These are phyloP conservation scores for Hypocreales sp. DNA, from an alignment of 2,329 filamentous ascomycete genomes.

Conservation along the genomic window DNA sequence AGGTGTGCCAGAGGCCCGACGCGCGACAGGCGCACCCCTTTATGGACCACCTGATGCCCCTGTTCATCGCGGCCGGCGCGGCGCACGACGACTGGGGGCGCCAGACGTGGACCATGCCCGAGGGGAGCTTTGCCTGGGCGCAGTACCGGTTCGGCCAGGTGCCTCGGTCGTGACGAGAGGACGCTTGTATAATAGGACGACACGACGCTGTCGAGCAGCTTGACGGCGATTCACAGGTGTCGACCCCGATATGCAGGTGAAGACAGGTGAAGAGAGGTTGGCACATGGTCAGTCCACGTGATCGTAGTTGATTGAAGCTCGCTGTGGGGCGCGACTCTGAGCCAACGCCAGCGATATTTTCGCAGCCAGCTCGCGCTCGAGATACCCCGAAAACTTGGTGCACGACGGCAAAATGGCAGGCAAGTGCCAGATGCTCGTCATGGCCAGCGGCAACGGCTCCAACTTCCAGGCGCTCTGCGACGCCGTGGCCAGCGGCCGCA, in stretches of 20 bases:
- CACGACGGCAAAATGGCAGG: conserved; percentile 1
- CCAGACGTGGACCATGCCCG: conserved; percentile 29
- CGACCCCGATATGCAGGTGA: no score
- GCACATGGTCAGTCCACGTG: no score
- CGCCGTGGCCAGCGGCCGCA: conserved; percentile 21
- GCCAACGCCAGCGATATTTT: no score
- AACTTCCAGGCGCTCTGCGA: conserved; percentile 64
- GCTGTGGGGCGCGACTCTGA: no score
- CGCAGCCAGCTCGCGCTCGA: no score
- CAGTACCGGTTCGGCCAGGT: conserved; percentile 30
- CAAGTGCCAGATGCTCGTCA: conserved; percentile 41
- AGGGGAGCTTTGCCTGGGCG: conserved; percentile 28
- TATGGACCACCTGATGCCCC: conserved; percentile 34
- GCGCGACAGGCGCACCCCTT: conserved; percentile 30
- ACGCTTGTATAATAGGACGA: no score
- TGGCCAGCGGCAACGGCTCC: conserved; percentile 59
- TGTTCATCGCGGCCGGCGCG: conserved; percentile 29
- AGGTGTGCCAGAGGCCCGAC: conserved; percentile 23
- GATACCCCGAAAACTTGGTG: no score
- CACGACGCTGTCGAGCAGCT: no score
- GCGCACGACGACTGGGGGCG: conserved; percentile 25
- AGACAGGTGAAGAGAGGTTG: no score
- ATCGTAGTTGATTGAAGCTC: no score
- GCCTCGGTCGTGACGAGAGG: no score
- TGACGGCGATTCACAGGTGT: no score